Base-by-base conservation (phyloP, 352 stramenopile species). In the Phytopythium vexans region DNA sequence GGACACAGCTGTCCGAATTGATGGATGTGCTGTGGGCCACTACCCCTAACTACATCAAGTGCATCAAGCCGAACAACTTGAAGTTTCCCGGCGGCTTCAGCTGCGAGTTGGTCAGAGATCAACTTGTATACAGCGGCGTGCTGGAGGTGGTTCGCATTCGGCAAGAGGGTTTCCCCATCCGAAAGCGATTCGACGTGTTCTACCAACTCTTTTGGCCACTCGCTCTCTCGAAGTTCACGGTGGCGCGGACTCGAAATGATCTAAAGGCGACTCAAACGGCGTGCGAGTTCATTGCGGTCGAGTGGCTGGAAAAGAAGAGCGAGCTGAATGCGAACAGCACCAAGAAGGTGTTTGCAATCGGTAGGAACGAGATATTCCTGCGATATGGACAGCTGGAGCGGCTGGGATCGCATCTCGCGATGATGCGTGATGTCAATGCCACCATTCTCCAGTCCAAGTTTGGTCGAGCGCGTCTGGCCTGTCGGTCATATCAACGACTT, bases 41-140 rank as follows among this genome's bases (percentile, higher is more conserved):
- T 42, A 89, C 89, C n/a, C 89, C 90, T 6, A 92, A 92, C 38
- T 98, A 98, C 60, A 92, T 98, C 62, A 94, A 96, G 58, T 98
- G 92, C 54, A 96, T 98, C 66, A 98, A 98, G 70, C 93, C 93
- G 5, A 98, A 98, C 73, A 96, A 90, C 46, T 58, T 94, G 14
- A 98, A 97, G 60, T 93, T 96, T 41, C 76, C 89, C 0, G 80
- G 91, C 39, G 69, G 86, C 9, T 97, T 97, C 52, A 93, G 95
- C 57, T 87, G 87, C 33, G 66, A 94, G 31, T 61, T 93, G 8
- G 88, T 96, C 10, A 77, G 93, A 14, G 89, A 97, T 34, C 92
- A 98, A 50, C 72, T 98, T 2, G 64, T 90, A 4, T 98, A 96
- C 72, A 94, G 88, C 35, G 92, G 93, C 38, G 92, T 98, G 2